Percentiles rank a stretch among this genome's conserved stretches.
These are phyloP conservation scores for Trematosphaeria pertusa DNA, from an alignment of 2,329 filamentous ascomycete species.

Conservation along the genomic window DNA sequence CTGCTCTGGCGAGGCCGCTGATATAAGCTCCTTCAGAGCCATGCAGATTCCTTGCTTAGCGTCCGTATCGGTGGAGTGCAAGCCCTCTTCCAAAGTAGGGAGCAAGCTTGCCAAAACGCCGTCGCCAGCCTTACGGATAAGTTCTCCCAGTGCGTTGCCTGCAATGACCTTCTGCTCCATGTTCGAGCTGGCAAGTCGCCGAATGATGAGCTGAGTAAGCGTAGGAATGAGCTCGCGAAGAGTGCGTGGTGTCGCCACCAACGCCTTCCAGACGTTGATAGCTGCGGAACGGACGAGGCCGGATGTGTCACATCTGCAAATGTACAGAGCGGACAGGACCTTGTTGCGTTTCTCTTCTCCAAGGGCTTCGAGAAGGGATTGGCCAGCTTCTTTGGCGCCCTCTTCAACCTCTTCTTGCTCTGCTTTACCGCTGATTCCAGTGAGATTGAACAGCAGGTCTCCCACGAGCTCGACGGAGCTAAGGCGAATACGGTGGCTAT, in stretches of 20 bases:
- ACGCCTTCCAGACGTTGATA: conserved; percentile 93
- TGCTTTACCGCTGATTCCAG: conserved; percentile 82
- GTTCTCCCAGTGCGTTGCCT: conserved; percentile 92
- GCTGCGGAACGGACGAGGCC: conserved; percentile 88
- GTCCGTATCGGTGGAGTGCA: conserved; percentile 90
- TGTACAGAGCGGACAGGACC: conserved; percentile 95
- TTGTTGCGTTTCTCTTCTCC: conserved; percentile 97
- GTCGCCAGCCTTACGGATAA: conserved; percentile 96
- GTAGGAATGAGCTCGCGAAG: conserved; percentile 96
- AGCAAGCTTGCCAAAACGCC: conserved; percentile 86
- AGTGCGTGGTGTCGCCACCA: conserved; percentile 89
- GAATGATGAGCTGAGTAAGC: conserved; percentile 92
- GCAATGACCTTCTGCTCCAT: conserved; percentile 99
- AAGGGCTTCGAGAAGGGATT: conserved; percentile 91
- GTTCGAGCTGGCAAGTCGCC: conserved; percentile 90
- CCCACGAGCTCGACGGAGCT: conserved; percentile 98
- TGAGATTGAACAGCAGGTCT: conserved; percentile 96
- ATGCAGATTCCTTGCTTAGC: conserved; percentile 98
- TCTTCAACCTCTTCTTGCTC: conserved; percentile 83
- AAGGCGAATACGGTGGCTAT: conserved; percentile 96
- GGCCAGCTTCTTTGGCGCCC: conserved; percentile 82
- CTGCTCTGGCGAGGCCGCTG: conserved; percentile 84
- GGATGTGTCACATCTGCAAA: conserved; percentile 96
- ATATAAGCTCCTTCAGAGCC: conserved; percentile 90
- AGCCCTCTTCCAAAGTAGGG: conserved; percentile 89